Evolutionary conservation across 305 asterid species (phyloP).

Genomic region (Solanum hybrid): DNA sequence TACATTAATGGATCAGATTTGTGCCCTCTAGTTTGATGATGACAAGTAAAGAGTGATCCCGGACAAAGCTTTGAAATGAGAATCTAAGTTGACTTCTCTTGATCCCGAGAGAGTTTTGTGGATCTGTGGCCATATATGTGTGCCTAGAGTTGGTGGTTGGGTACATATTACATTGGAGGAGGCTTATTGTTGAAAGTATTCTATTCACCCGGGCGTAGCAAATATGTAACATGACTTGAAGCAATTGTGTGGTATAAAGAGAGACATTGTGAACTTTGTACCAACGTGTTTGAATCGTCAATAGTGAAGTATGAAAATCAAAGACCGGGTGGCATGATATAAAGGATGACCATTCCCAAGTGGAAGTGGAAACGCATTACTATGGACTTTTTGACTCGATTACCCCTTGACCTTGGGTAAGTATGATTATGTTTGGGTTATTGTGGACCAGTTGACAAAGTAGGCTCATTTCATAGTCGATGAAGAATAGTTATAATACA

Average conservation of each 20-base stretch:
- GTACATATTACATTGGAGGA: not conserved
- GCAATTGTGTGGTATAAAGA: not conserved
- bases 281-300: not conserved
- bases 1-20: not conserved
- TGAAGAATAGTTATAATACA: not conserved
- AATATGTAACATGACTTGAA: not conserved
- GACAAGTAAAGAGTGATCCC: not conserved
- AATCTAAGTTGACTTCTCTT: not conserved
- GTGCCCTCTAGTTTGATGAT: not conserved
- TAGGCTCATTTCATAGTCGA: not conserved
- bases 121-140: not conserved
- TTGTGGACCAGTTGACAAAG: not conserved
- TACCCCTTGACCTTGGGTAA: not conserved
- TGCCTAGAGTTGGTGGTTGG: not conserved
- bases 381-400: not conserved
- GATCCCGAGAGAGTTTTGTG: not conserved
- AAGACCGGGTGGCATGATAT: not conserved
- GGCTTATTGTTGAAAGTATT: not conserved
- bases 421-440: not conserved
- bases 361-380: not conserved
- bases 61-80: not conserved
- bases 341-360: not conserved
- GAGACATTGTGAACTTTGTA: not conserved
- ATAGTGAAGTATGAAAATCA: not conserved
- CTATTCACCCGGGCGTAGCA: not conserved